Percentiles rank a stretch among this genome's conserved stretches.
These are phyloP conservation scores for Coniochaeta hoffmannii DNA, from an alignment of 2,329 filamentous ascomycete genomes.

Conservation along the genomic window DNA sequence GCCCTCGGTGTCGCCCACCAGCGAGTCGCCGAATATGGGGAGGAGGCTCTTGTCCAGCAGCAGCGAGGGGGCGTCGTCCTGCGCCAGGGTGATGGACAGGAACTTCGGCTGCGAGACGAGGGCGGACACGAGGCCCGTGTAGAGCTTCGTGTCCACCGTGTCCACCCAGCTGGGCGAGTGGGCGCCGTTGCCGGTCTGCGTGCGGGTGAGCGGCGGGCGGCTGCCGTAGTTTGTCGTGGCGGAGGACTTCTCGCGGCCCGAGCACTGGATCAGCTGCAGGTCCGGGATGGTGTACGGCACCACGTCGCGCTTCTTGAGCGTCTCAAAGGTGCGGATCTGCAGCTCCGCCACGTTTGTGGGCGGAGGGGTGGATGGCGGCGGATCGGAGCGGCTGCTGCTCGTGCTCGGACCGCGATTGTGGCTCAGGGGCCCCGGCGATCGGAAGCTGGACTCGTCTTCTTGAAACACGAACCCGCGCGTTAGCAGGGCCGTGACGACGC, in stretches of 20 bases:
- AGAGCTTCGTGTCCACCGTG: constrained; percentile 55
- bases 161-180: constrained; percentile 45
- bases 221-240: constrained; percentile 22
- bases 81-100: constrained; percentile 65
- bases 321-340: constrained; percentile 72
- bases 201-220: constrained; percentile 25
- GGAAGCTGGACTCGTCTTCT: constrained; percentile 58
- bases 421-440: constrained; percentile 40
- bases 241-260: constrained; percentile 49
- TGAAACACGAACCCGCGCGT: constrained; percentile 80
- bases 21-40: constrained; percentile 58
- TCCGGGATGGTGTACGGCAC: constrained; percentile 60
- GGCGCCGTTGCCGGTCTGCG: constrained; percentile 27
- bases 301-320: constrained; percentile 73
- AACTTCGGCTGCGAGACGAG: constrained; percentile 58
- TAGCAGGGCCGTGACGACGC: constrained; percentile 70
- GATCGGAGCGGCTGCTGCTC: constrained; percentile 14
- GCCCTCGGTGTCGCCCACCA: constrained; percentile 68
- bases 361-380: constrained; percentile 60
- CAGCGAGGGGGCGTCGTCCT: constrained; percentile 66
- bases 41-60: constrained; percentile 64
- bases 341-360: constrained; percentile 73
- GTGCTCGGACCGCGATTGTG: constrained; percentile 24
- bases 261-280: constrained; percentile 75
- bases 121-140: constrained; percentile 54